These are phyloP conservation scores for Phialocephala sp. DNA, from an alignment of 2,329 filamentous ascomycete species.

Conservation along the genomic window DNA sequence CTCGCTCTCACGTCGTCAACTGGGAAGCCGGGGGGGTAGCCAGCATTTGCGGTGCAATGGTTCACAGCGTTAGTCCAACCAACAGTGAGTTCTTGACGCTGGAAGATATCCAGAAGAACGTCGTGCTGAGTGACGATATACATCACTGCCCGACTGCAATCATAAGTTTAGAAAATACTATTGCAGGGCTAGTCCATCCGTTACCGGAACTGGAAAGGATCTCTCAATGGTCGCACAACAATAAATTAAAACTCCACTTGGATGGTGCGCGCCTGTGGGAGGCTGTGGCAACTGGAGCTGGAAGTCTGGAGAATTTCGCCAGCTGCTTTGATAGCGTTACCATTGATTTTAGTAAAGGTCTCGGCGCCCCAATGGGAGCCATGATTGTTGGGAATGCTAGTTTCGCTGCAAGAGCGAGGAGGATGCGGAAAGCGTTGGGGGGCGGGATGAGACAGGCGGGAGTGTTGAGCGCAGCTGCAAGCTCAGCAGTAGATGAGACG, in stretches of 20 bases:
- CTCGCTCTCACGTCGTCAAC: conserved; percentile 75
- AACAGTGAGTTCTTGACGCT: conserved; percentile 70
- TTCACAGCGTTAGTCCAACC: conserved; percentile 66
- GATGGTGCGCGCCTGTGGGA: conserved; percentile 86
- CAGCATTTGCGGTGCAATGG: conserved; percentile 70
- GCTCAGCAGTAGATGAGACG: conserved; percentile 78
- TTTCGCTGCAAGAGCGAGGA: conserved; percentile 66
- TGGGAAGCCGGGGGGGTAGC: conserved; percentile 71
- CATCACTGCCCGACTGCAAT: conserved; percentile 81
- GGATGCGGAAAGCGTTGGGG: conserved; percentile 81
- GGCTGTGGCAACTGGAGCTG: conserved; percentile 72
- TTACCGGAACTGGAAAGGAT: conserved; percentile 73
- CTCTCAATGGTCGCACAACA: conserved; percentile 66
- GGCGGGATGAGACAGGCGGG: conserved; percentile 79
- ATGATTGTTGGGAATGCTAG: conserved; percentile 67
- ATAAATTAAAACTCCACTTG: conserved; percentile 73
- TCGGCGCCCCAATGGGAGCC: conserved; percentile 80
- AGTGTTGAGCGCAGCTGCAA: conserved; percentile 74
- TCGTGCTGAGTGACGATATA: conserved; percentile 70
- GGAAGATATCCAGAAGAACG: conserved; percentile 70
- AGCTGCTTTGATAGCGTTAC: conserved; percentile 74
- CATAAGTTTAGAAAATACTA: conserved; percentile 83
- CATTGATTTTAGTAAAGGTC: conserved; percentile 81
- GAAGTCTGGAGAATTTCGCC: conserved; percentile 68
- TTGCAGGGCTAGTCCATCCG: conserved; percentile 80